phyloP scores from a whole-genome alignment of 306 rosid genomes.

The Calophaca sinica region DNA sequence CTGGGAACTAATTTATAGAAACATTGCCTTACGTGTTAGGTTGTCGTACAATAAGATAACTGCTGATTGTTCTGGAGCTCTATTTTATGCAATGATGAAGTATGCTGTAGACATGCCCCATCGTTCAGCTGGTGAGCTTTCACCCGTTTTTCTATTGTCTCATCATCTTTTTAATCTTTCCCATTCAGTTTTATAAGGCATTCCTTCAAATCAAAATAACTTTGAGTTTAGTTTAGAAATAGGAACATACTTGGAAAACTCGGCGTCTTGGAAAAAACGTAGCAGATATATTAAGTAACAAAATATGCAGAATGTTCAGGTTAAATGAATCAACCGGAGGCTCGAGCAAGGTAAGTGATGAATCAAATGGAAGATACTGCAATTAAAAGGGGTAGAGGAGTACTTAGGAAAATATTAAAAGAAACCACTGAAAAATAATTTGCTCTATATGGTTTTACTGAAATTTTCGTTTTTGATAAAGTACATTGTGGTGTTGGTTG shows the following conservation, averaged over 20 bases:
- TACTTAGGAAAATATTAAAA: no score
- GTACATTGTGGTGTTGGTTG: no score
- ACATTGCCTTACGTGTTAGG: slow-evolving; percentile 55
- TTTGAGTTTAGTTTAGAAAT: slow-evolving; percentile 12
- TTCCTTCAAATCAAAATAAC: slow-evolving; percentile 12
- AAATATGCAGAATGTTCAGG: no score
- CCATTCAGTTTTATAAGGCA: slow-evolving; percentile 9
- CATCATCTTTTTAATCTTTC: background rate
- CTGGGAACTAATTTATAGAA: slow-evolving; percentile 27
- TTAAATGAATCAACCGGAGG: no score
- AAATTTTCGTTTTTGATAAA: no score
- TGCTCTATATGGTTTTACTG: no score
- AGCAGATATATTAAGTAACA: no score
- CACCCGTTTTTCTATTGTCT: slow-evolving; percentile 8
- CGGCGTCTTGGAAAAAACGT: slow-evolving; percentile 10
- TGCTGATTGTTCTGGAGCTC: slow-evolving; percentile 94
- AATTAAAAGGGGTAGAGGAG: no score
- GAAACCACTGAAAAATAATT: no score
- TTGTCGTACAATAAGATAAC: slow-evolving; percentile 80
- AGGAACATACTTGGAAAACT: slow-evolving; percentile 22
- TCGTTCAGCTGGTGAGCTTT: slow-evolving; percentile 70
- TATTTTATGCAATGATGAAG: slow-evolving; percentile 87
- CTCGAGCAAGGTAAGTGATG: no score
- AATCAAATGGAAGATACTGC: no score
- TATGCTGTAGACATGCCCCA: slow-evolving; percentile 66